Percentiles rank a stretch among this genome's conserved stretches.
phyloP scores from a whole-genome alignment of 768 basidiomycete genomes.

The Chalciporus chontae region DNA sequence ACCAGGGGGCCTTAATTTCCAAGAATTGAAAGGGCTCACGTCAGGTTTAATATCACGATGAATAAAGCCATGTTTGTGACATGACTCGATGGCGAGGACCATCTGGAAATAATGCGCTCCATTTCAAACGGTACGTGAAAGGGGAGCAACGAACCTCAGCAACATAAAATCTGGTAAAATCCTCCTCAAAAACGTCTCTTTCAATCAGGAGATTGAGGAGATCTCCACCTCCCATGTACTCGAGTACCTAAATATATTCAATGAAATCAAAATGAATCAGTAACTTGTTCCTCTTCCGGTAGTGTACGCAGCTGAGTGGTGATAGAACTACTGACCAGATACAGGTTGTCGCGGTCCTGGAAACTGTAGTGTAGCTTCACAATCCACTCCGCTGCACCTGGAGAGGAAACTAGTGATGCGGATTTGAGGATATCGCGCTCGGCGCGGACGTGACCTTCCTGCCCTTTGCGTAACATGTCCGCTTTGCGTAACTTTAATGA shows the following conservation, averaged over 20 bases:
- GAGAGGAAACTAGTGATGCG: slow-evolving; percentile 74
- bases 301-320: slow-evolving; percentile 22
- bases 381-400: slow-evolving; percentile 86
- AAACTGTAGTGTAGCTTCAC: slow-evolving; percentile 91
- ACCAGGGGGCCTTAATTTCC: slow-evolving; percentile 27
- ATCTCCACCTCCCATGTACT: slow-evolving; percentile 97
- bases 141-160: slow-evolving; percentile 63
- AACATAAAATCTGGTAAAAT: slow-evolving; percentile 90
- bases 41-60: slow-evolving; percentile 98
- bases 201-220: slow-evolving; percentile 94
- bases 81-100: slow-evolving; percentile 90
- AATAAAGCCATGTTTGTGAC: slow-evolving; percentile 93
- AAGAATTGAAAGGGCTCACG: slow-evolving; percentile 42
- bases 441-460: slow-evolving; percentile 95
- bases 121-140: slow-evolving; percentile 18
- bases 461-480: slow-evolving; percentile 94
- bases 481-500: slow-evolving; percentile 68
- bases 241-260: slow-evolving; percentile 61
- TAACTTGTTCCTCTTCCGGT: slow-evolving; percentile 25
- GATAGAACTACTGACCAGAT: slow-evolving; percentile 66
- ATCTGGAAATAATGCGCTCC: slow-evolving; percentile 54
- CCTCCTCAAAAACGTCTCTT: slow-evolving; percentile 85
- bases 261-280: slow-evolving; percentile 61
- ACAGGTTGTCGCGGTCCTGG: slow-evolving; percentile 92
- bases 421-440: slow-evolving; percentile 93